Base-by-base conservation (phyloP, 2,329 filamentous ascomycete genomes). In the Paraphaeosphaeria sporulosa region DNA sequence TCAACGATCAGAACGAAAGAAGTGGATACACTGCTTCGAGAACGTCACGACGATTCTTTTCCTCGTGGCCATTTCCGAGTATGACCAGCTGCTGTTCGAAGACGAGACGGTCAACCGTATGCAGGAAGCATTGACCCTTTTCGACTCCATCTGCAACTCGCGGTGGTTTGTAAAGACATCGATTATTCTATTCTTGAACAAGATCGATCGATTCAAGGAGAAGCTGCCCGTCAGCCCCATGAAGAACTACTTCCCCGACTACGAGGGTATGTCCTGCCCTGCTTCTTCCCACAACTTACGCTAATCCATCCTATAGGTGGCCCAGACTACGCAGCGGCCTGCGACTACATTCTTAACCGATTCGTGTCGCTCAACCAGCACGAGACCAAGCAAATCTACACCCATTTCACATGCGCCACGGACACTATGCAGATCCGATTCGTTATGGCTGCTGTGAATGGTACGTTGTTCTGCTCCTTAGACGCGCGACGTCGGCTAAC, bases 341-440 rank as follows among this genome's bases (percentile, higher is more conserved):
- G 95, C 83, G 94, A 99, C 80, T 99, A 99, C 83, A 98, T 99
- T 74, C 87, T 99, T 64, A 98, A 98, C 86, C 89, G 95, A 77
- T 99, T 99, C 81, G 95, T 98, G 73, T 95, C 92, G 78, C 85
- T 99, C 78, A 99, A 99, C 84, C 95, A 98, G 82, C 94, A 97
- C 79, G 95, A 98, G 84, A 97, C 93, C 57, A 99, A 99, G 86
- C 95, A 99, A 81, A 98, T 99, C 79, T 99, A 99, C 86, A 99
- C 95, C 61, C 95, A 98, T 82, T 99, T 99, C 83, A 99, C 95
- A 53, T 98, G 95, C 79, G 95, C 95, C 63, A 99, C 95, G 51
- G 95, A 99, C 78, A 99, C 95, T 34, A 97, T 95, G 74, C 95
- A 99, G 81, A 99, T 99, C 74, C 90, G 95, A 76, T 98, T 99